Percentiles rank a stretch among this genome's conserved stretches.
Conservation (phyloP, 139 green algal species). For the Volvox africanus region DNA sequence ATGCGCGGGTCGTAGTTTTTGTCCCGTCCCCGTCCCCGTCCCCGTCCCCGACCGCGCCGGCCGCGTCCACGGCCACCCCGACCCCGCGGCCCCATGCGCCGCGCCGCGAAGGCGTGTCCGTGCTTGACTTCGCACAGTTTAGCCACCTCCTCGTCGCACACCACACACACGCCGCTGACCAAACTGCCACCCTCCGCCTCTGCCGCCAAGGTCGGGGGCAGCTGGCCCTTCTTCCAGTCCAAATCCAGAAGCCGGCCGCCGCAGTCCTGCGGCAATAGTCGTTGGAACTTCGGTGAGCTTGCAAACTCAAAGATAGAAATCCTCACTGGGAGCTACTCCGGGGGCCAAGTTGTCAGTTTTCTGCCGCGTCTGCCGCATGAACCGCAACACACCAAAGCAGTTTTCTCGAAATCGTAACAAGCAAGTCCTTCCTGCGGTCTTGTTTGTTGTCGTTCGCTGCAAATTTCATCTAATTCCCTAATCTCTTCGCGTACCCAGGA, state of each 20-base stretch:
- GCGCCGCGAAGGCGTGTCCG: slow-evolving; percentile 66
- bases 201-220: slow-evolving; percentile 28
- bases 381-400: no score
- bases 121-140: slow-evolving; percentile 79
- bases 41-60: slow-evolving; percentile 61
- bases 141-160: slow-evolving; percentile 79
- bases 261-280: slow-evolving; percentile 46
- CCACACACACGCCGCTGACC: slow-evolving; percentile 61
- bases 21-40: slow-evolving; percentile 58
- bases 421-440: no score
- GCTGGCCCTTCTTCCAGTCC: slow-evolving; percentile 72
- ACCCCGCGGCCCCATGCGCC: slow-evolving; percentile 45
- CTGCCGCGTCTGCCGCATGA: no score
- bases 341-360: no score
- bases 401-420: no score
- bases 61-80: slow-evolving; percentile 47
- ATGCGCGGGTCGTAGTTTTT: slow-evolving; percentile 72
- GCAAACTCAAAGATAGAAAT: no score
- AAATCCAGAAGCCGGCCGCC: slow-evolving; percentile 62
- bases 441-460: no score
- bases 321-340: not conserved
- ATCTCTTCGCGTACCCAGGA: no score
- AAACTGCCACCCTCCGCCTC: slow-evolving; percentile 22
- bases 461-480: no score
- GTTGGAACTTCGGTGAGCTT: not conserved